phyloP scores from a whole-genome alignment of 768 basidiomycete genomes.

The Boletellus emodensis region DNA sequence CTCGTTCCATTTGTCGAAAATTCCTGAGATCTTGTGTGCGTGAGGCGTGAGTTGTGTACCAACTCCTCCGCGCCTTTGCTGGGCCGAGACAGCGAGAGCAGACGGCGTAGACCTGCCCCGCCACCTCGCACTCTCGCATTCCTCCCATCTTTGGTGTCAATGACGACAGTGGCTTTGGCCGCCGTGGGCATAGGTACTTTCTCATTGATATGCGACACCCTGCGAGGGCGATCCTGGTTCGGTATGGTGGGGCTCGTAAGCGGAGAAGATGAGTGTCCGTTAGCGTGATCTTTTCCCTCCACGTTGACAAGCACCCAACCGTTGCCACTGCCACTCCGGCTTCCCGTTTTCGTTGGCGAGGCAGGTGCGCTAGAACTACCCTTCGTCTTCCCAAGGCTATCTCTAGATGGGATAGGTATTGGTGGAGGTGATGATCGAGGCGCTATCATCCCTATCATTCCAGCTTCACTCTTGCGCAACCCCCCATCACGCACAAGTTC shows the following conservation, averaged over 20 bases:
- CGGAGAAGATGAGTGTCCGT: slow-evolving; percentile 22
- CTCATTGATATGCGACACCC: slow-evolving; percentile 23
- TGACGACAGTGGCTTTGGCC: slow-evolving; percentile 61
- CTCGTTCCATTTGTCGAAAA: slow-evolving; percentile 13
- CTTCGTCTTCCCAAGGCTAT: slow-evolving; percentile 22
- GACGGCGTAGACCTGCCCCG: slow-evolving; percentile 30
- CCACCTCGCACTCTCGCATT: slow-evolving; percentile 21
- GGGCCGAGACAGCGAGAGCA: slow-evolving; percentile 31
- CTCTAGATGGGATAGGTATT: slow-evolving; percentile 27
- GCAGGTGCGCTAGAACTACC: slow-evolving; percentile 22
- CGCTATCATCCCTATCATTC: slow-evolving; percentile 49
- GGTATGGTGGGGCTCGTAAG: slow-evolving; percentile 27
- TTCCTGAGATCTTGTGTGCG: slow-evolving; percentile 28
- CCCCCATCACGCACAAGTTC: slow-evolving; percentile 43
- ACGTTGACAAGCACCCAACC: slow-evolving; percentile 69
- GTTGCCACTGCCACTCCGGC: slow-evolving; percentile 39
- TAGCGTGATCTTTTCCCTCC: slow-evolving; percentile 39
- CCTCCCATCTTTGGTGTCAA: slow-evolving; percentile 52
- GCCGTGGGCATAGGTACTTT: slow-evolving; percentile 40
- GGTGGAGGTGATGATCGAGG: slow-evolving; percentile 24
- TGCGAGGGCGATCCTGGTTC: slow-evolving; percentile 29
- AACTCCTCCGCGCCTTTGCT: slow-evolving; percentile 30
- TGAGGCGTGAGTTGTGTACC: slow-evolving; percentile 21
- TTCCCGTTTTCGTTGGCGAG: slow-evolving; percentile 33
- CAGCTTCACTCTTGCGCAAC: slow-evolving; percentile 61